Conservation (phyloP, 2,329 filamentous ascomycete genomes). For the Coniochaeta sp. region DNA sequence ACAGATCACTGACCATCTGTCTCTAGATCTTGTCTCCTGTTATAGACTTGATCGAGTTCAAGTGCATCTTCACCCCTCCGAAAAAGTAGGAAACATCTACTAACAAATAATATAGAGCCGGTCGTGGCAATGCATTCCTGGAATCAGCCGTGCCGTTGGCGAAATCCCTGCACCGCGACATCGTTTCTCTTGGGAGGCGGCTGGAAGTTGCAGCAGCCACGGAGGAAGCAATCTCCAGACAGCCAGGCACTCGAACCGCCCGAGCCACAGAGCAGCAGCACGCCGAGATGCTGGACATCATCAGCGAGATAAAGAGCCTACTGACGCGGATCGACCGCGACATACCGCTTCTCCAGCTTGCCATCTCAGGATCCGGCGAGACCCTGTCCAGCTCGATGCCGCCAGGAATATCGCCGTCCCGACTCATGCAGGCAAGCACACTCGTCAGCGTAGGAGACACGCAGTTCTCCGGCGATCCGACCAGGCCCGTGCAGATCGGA, state of each 20-base stretch:
- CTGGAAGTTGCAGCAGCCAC: slow-evolving; percentile 62
- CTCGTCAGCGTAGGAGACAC: slow-evolving; percentile 82
- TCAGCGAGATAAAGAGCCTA: slow-evolving; percentile 67
- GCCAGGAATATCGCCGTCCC: slow-evolving; percentile 78
- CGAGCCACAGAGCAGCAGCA: slow-evolving; percentile 40
- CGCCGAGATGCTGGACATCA: slow-evolving; percentile 60
- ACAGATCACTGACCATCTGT: background rate
- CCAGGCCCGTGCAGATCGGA: slow-evolving; percentile 69
- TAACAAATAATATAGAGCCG: slow-evolving; percentile 29
- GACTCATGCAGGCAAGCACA: slow-evolving; percentile 86
- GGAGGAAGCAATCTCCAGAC: slow-evolving; percentile 48
- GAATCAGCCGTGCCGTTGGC: slow-evolving; percentile 81
- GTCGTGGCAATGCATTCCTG: slow-evolving; percentile 51
- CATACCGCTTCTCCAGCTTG: slow-evolving; percentile 84
- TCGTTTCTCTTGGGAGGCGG: slow-evolving; percentile 69
- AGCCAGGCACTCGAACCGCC: background rate
- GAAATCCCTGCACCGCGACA: slow-evolving; percentile 75
- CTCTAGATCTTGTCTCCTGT: slow-evolving; percentile 80
- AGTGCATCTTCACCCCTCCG: slow-evolving; percentile 38
- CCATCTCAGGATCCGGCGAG: slow-evolving; percentile 89
- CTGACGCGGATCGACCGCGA: slow-evolving; percentile 80
- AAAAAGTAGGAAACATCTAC: background rate
- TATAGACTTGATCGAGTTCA: slow-evolving; percentile 87
- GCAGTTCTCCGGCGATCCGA: slow-evolving; percentile 63
- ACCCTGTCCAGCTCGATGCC: slow-evolving; percentile 75